These are phyloP conservation scores for Agastache rugosa DNA, from an alignment of 257 asterid genomes.

Conservation along the genomic window DNA sequence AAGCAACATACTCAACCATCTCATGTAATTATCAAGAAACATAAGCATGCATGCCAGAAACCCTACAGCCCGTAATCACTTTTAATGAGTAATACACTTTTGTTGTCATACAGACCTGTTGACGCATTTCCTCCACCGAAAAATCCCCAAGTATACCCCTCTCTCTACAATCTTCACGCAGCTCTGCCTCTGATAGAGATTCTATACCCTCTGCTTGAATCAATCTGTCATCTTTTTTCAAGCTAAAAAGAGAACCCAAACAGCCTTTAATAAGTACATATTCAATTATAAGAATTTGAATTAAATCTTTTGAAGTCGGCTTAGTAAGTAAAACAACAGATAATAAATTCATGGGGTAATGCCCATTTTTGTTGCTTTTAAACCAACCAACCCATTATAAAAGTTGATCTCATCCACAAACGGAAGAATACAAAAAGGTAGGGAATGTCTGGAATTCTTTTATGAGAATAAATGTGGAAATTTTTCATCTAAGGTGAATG, in stretches of 20 bases:
- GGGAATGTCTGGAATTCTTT: background rate
- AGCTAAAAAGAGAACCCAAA: constrained; percentile 44
- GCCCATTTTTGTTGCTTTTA: background rate
- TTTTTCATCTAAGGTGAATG: constrained; percentile 7
- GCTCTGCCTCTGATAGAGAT: constrained; percentile 92
- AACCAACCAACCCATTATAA: constrained; percentile 12
- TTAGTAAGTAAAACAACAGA: constrained; percentile 1
- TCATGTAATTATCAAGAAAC: constrained; percentile 25
- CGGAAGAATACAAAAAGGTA: background rate
- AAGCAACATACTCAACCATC: constrained; percentile 26
- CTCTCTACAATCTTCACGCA: constrained; percentile 92
- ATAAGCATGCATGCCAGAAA: constrained; percentile 17
- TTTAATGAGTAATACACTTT: constrained; percentile 16
- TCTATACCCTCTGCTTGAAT: constrained; percentile 92
- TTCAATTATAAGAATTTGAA: background rate
- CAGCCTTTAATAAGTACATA: constrained; percentile 24
- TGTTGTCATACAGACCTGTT: constrained; percentile 62
- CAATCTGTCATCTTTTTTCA: constrained; percentile 79
- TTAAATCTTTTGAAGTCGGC: background rate
- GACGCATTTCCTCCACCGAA: constrained; percentile 94
- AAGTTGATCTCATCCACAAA: background rate
- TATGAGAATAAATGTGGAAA: background rate
- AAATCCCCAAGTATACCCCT: constrained; percentile 84
- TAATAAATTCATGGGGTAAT: background rate
- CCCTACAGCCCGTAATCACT: constrained; percentile 11